phyloP scores from a whole-genome alignment of 331 rosid genomes.

The Erythrophleum ivorense region DNA sequence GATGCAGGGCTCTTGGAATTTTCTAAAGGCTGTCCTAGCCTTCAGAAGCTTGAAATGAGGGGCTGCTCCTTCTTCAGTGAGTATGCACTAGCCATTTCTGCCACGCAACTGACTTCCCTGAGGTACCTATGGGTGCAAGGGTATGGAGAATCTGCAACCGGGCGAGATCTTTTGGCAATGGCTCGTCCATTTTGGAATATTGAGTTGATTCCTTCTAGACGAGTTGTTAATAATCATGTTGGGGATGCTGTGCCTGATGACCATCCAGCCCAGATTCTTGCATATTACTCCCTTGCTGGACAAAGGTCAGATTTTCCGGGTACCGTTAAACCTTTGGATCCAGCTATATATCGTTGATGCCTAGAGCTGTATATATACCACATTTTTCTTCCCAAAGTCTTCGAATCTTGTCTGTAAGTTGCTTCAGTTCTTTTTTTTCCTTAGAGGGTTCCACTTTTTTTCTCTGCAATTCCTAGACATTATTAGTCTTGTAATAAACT shows the following conservation, averaged over 20 bases:
- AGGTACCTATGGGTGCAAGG: slow-evolving; percentile 99
- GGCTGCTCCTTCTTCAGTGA: slow-evolving; percentile 84
- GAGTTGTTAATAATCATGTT: slow-evolving; percentile 9
- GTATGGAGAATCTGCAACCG: slow-evolving; percentile 56
- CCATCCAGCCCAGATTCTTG: slow-evolving; percentile 90
- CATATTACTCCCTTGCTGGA: slow-evolving; percentile 95
- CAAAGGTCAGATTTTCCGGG: slow-evolving; percentile 84
- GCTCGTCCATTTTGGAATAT: slow-evolving; percentile 92
- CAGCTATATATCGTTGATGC: slow-evolving; percentile 26
- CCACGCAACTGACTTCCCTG: slow-evolving; percentile 64
- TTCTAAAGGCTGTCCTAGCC: slow-evolving; percentile 84
- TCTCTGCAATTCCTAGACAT: slow-evolving; percentile 40
- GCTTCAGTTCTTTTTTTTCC: slow-evolving; percentile 27
- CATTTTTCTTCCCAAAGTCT: not conserved
- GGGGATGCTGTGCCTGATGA: slow-evolving; percentile 41
- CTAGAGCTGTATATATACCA: slow-evolving; percentile 54
- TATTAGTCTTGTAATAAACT: slow-evolving; percentile 41
- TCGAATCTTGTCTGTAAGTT: slow-evolving; percentile 49
- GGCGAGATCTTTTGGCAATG: slow-evolving; percentile 79
- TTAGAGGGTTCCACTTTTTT: slow-evolving; percentile 41
- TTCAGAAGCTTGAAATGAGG: slow-evolving; percentile 89
- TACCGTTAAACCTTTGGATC: slow-evolving; percentile 65
- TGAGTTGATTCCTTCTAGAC: slow-evolving; percentile 80
- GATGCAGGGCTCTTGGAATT: slow-evolving; percentile 81
- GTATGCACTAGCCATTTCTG: slow-evolving; percentile 75